A percentile compares a stretch with the other conserved stretches of the same genome.
Evolutionary conservation across 2,329 filamentous ascomycete species (phyloP).

Genomic region (Sclerotinia minor): DNA sequence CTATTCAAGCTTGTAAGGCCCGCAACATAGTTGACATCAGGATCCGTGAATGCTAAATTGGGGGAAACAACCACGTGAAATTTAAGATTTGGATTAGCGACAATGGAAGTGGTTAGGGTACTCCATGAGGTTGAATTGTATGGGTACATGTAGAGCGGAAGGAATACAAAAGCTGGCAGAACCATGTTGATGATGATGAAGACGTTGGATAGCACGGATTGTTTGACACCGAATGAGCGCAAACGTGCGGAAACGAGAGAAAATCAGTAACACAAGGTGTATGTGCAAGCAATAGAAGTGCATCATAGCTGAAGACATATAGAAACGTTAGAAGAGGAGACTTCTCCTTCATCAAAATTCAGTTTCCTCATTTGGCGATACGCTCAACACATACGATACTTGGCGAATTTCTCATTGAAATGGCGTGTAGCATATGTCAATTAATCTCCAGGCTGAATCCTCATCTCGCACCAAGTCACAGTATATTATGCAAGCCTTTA

Average conservation of each 20-base stretch:
- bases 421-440: not conserved
- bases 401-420: not conserved
- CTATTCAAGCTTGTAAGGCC: constrained; percentile 32
- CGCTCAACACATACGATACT: not conserved
- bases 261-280: constrained; percentile 5
- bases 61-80: constrained; percentile 35
- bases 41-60: constrained; percentile 24
- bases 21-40: constrained; percentile 33
- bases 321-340: constrained; percentile 14
- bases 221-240: not conserved
- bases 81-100: constrained; percentile 30
- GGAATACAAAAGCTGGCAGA: constrained; percentile 28
- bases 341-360: constrained; percentile 13
- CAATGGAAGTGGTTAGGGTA: constrained; percentile 29
- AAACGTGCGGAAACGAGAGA: not conserved
- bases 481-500: constrained; percentile 13
- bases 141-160: constrained; percentile 36
- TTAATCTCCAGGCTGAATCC: not conserved
- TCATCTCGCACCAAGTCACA: not conserved
- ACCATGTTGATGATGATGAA: constrained; percentile 5
- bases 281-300: not conserved
- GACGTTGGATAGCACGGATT: not conserved
- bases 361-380: constrained; percentile 14
- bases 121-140: constrained; percentile 33
- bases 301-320: constrained; percentile 14